Base-by-base conservation (phyloP, 2,329 filamentous ascomycete genomes). In the Aspergillus pseudoterreus region DNA sequence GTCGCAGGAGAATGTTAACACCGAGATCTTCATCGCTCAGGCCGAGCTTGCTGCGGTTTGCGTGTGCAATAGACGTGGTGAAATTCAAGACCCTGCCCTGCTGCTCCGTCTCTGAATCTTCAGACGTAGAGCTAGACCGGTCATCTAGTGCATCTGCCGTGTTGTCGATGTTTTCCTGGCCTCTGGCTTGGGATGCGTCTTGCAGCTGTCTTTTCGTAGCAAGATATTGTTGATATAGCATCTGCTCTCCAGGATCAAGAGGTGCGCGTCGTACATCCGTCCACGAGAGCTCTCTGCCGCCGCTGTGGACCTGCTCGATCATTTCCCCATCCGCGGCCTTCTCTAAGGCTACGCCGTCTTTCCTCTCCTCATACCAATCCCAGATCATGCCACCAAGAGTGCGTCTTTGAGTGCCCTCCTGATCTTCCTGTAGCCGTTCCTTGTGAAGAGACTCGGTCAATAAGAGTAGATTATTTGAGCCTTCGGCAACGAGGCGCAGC, bases 41-140 rank as follows among this genome's bases (percentile, higher is more conserved):
- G 0, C 88, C 89, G 21, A 92, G 82, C 69, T 96, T 96, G 67
- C 90, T 92, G 54, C 90, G 84, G 57, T 85, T 87, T 8, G 87
- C 85, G 70, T 96, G 90, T 8, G 87, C 89, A 62, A 96, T 79
- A 0, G 90, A 89, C 0, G 90, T 87, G 0, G 92, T 92, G 5
- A 94, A 86, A 57, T 95, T 97, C 33, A 99, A 76, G 6, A 91
- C 89, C 65, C 92, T 91, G 53, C 92, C 92, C 71, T 96, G 92
- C 56, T 95, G 88, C 63, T 95, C 90, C 22, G 85, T 84, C 56
- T 96, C 92, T 0, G 90, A 92, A 57, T 94, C 91, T 61, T 96
- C 92, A 0, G 90, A 92, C 1, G 90, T 89, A 0, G 88, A 92
- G 54, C 92, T 91, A 0, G 91, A 91, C 1, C 87, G 92, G 49